Percentiles rank a stretch among this genome's conserved stretches.
Evolutionary conservation across 108 stramenopile species (phyloP).

Genomic region (Cyclotella atomus): DNA sequence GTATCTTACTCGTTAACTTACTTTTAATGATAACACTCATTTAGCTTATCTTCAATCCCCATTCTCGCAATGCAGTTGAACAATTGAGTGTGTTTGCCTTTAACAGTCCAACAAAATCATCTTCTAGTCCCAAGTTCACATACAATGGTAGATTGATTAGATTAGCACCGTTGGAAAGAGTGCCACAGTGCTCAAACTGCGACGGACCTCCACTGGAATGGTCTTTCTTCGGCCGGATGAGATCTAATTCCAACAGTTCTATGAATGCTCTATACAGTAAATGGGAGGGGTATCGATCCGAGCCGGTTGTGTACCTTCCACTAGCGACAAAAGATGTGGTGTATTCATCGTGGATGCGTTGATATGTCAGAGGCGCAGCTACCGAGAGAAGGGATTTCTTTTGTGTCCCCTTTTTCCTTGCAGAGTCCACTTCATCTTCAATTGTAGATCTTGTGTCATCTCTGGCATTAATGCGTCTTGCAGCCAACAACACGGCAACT

Average conservation of each 20-base stretch:
- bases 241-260: slow-evolving; percentile 68
- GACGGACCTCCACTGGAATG: slow-evolving; percentile 69
- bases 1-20: no score
- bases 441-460: slow-evolving; percentile 51
- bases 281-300: slow-evolving; percentile 43
- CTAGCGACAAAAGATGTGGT: slow-evolving; percentile 51
- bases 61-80: slow-evolving; percentile 80
- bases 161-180: slow-evolving; percentile 31
- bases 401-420: slow-evolving; percentile 8
- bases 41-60: slow-evolving; percentile 68
- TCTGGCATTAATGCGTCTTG: slow-evolving; percentile 69
- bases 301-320: slow-evolving; percentile 39
- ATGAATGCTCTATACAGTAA: slow-evolving; percentile 49
- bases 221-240: slow-evolving; percentile 72
- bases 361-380: slow-evolving; percentile 68
- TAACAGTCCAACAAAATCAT: slow-evolving; percentile 67
- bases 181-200: slow-evolving; percentile 62
- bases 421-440: slow-evolving; percentile 44
- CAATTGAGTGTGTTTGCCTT: slow-evolving; percentile 61
- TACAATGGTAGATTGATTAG: slow-evolving; percentile 72
- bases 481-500: slow-evolving; percentile 70
- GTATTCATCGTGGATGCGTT: slow-evolving; percentile 82
- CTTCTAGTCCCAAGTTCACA: slow-evolving; percentile 63
- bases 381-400: neutral
- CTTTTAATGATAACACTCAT: no score